These are phyloP conservation scores for Torulaspora maleeae DNA, from an alignment of 805 yeast genomes.

Conservation along the genomic window DNA sequence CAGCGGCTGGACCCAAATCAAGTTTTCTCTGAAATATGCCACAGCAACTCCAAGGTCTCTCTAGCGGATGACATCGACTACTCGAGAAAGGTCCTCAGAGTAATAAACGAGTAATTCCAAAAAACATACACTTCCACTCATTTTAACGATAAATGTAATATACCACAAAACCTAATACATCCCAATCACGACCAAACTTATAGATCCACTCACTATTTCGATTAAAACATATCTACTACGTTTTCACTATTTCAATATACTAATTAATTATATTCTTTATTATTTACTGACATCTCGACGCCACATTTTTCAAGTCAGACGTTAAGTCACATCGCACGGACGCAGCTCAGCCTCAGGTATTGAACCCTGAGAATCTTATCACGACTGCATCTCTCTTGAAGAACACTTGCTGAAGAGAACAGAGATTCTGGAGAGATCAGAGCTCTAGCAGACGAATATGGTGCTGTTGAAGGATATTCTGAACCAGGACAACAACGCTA, in stretches of 20 bases:
- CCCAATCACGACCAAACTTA: neutral
- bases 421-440: neutral
- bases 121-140: neutral
- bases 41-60: slow-evolving; percentile 26
- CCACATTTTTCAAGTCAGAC: neutral
- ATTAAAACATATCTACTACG: neutral
- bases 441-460: slow-evolving; percentile 6
- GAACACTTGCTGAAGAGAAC: neutral
- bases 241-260: neutral
- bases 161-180: neutral
- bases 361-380: slow-evolving; percentile 2
- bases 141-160: neutral
- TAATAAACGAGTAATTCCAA: slow-evolving; percentile 35
- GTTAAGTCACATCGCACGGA: neutral
- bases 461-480: slow-evolving; percentile 19
- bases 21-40: slow-evolving; percentile 13
- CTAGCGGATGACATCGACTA: slow-evolving; percentile 49
- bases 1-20: slow-evolving; percentile 37
- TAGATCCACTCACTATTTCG: neutral
- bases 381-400: neutral
- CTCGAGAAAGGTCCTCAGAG: slow-evolving; percentile 44
- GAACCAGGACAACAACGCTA: slow-evolving; percentile 13
- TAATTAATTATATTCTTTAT: neutral
- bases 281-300: neutral
- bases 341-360: neutral